phyloP scores from a whole-genome alignment of 768 basidiomycete species.

The Rhodotorula graminis region DNA sequence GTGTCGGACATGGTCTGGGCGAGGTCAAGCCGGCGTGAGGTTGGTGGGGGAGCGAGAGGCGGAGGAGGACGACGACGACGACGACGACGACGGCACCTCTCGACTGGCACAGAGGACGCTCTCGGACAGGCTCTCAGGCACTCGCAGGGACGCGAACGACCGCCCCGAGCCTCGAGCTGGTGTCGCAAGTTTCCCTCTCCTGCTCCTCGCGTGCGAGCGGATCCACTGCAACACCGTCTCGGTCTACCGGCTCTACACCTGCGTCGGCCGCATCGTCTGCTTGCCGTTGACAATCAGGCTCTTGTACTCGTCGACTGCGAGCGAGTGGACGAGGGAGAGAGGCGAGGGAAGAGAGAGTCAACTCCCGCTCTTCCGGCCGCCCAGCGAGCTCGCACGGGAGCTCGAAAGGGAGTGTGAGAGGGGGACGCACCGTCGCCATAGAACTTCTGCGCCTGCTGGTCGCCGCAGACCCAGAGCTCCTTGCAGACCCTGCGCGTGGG shows the following conservation, averaged over 20 bases:
- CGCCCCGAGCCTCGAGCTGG: too few species aligned
- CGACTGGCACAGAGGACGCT: too few species aligned
- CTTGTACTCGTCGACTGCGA: slow-evolving; percentile 32
- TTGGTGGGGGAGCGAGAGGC: background rate
- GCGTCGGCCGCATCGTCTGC: slow-evolving; percentile 34
- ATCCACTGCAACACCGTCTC: background rate
- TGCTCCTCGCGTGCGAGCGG: too few species aligned
- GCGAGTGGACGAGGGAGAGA: too few species aligned
- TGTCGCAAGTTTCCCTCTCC: too few species aligned
- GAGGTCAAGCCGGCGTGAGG: background rate
- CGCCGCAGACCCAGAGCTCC: slow-evolving; percentile 40
- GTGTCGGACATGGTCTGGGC: slow-evolving; percentile 7
- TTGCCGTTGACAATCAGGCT: slow-evolving; percentile 35
- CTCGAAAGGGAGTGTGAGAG: background rate
- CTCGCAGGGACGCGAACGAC: too few species aligned
- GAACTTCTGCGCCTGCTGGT: slow-evolving; percentile 31
- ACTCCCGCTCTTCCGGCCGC: too few species aligned
- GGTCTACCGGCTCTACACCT: background rate
- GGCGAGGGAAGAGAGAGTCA: too few species aligned
- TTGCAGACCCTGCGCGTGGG: slow-evolving; percentile 34
- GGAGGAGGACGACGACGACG: too few species aligned
- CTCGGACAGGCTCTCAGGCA: too few species aligned
- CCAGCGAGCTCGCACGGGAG: background rate
- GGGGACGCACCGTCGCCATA: slow-evolving; percentile 36
- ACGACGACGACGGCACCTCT: too few species aligned